Evolutionary conservation across 2,329 filamentous ascomycete species (phyloP).

Genomic region (Cercospora sp.): DNA sequence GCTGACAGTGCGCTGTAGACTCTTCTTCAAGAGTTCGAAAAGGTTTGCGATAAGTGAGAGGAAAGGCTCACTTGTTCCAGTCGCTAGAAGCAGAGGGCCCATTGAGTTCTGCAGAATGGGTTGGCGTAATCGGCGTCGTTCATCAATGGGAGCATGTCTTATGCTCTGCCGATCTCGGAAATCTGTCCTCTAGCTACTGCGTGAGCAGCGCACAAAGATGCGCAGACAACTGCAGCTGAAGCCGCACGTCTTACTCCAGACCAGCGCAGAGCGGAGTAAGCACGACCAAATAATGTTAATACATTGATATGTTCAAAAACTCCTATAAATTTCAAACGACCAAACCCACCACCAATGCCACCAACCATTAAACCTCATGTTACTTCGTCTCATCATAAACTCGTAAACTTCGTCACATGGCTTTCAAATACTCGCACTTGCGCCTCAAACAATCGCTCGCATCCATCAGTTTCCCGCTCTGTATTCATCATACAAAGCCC

Average conservation of each 20-base stretch:
- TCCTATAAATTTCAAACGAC: background rate
- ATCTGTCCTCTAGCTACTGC: too few relatives aligned
- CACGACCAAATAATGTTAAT: background rate
- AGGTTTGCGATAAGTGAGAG: conserved; percentile 25
- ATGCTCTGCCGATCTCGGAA: too few relatives aligned
- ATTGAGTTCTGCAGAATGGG: background rate
- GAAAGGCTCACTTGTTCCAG: background rate
- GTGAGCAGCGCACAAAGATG: too few relatives aligned
- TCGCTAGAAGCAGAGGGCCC: background rate
- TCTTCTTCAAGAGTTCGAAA: conserved; percentile 26
- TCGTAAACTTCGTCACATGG: background rate
- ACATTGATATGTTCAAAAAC: background rate
- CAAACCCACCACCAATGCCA: background rate
- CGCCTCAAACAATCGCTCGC: too few relatives aligned
- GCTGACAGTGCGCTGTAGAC: conserved; percentile 11
- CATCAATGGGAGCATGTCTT: too few relatives aligned
- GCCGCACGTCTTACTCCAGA: too few relatives aligned
- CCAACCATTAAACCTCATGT: background rate
- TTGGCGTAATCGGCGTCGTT: background rate
- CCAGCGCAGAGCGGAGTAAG: background rate
- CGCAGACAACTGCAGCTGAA: too few relatives aligned
- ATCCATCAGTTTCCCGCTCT: conserved; percentile 18
- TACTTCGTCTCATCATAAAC: background rate
- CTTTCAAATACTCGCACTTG: background rate
- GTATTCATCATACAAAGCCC: conserved; percentile 21